Evolutionary conservation across 78 protist genomes (phyloP).

Genomic region (Emiliania huxleyi): DNA sequence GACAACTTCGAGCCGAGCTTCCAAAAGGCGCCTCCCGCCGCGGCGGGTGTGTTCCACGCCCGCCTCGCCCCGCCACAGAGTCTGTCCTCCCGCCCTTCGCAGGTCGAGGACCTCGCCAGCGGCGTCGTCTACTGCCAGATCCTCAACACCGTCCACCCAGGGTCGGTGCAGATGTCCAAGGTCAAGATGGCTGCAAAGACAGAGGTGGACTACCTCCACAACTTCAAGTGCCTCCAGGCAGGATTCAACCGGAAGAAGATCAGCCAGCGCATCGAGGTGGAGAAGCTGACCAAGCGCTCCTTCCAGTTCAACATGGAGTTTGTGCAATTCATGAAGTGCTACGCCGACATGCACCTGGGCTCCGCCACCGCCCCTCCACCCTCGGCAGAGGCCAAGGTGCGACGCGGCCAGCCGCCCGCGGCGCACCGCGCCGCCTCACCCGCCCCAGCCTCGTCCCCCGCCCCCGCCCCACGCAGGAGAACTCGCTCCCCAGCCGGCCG

Average conservation of each 20-base stretch:
- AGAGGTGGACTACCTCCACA: conserved; percentile 1
- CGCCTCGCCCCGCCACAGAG: too few relatives aligned
- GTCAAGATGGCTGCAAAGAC: conserved; percentile 1
- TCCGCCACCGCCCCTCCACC: too few relatives aligned
- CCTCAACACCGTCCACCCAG: conserved; percentile 23
- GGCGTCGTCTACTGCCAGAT: conserved; percentile 29
- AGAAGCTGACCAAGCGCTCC: neutral
- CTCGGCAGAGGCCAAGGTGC: too few relatives aligned
- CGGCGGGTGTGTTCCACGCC: neutral
- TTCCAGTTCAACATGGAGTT: conserved; percentile 24
- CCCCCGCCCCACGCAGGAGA: too few relatives aligned
- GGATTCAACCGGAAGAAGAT: conserved; percentile 8
- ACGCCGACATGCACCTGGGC: neutral
- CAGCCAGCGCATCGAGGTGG: neutral
- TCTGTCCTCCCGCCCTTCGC: neutral
- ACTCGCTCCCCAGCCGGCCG: too few relatives aligned
- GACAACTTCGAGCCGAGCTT: neutral
- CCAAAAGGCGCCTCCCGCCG: neutral
- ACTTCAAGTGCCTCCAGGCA: conserved; percentile 3
- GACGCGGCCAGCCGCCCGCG: too few relatives aligned
- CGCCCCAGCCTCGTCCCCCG: too few relatives aligned
- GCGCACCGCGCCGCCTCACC: too few relatives aligned
- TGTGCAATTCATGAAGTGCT: neutral
- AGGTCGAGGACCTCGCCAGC: neutral
- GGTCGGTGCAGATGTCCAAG: neutral